Evolutionary conservation across 208 protist genomes (phyloP).

Genomic region (Crithidia fasciculata): DNA sequence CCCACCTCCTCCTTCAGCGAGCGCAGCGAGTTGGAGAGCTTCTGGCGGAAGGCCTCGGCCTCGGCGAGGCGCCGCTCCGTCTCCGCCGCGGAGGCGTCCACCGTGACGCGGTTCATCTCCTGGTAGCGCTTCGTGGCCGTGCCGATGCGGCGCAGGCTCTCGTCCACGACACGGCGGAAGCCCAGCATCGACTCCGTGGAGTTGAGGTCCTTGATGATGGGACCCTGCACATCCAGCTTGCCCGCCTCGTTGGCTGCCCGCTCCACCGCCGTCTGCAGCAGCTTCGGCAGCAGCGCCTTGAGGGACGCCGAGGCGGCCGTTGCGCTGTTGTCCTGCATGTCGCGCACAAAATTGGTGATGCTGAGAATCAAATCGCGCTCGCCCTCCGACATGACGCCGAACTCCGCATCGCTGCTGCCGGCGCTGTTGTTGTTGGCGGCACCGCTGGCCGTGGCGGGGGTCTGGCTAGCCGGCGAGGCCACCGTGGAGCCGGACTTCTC

Average conservation of each 20-base stretch:
- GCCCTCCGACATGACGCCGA: constrained; percentile 50
- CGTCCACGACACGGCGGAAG: constrained; percentile 68
- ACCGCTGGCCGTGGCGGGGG: neutral
- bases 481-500: constrained; percentile 34
- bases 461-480: constrained; percentile 21
- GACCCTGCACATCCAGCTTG: constrained; percentile 50
- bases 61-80: constrained; percentile 36
- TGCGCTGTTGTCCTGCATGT: constrained; percentile 61
- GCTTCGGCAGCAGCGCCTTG: constrained; percentile 67
- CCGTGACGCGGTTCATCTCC: constrained; percentile 39
- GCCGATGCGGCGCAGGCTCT: constrained; percentile 49
- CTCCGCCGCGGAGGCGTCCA: constrained; percentile 40
- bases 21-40: constrained; percentile 45
- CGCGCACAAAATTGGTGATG: constrained; percentile 74
- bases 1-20: constrained; percentile 57
- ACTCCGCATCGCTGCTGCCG: constrained; percentile 27
- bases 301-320: constrained; percentile 57
- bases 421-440: neutral
- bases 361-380: constrained; percentile 71
- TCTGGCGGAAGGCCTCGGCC: constrained; percentile 42
- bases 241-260: constrained; percentile 66
- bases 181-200: constrained; percentile 59
- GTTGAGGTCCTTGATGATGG: constrained; percentile 48
- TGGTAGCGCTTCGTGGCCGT: constrained; percentile 38
- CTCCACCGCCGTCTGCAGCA: constrained; percentile 74